phyloP scores from a whole-genome alignment of 805 yeast genomes.

The Wickerhamomyces queroliae region DNA sequence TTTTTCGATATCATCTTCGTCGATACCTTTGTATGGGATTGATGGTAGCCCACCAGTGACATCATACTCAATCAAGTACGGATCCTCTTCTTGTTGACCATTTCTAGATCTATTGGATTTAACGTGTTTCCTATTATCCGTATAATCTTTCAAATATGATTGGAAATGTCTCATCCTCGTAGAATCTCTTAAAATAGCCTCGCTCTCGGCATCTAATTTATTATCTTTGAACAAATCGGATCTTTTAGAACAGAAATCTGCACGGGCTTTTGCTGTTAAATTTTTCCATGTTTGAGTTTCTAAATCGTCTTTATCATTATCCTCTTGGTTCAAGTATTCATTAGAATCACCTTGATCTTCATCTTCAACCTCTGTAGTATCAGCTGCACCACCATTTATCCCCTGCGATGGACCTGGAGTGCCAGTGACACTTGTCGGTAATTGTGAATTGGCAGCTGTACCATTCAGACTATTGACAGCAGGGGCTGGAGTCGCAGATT shows the following conservation, averaged over 20 bases:
- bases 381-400: slow-evolving; percentile 6
- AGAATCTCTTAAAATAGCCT: slow-evolving; percentile 63
- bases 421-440: background rate
- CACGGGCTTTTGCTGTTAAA: slow-evolving; percentile 73
- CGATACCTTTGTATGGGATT: slow-evolving; percentile 45
- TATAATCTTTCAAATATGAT: slow-evolving; percentile 24
- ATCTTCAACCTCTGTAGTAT: slow-evolving; percentile 22
- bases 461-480: slow-evolving; percentile 1
- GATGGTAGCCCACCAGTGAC: slow-evolving; percentile 76
- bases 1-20: slow-evolving; percentile 37
- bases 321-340: slow-evolving; percentile 41
- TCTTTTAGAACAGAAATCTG: slow-evolving; percentile 66
- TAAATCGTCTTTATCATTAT: slow-evolving; percentile 60
- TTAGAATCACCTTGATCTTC: slow-evolving; percentile 34
- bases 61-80: slow-evolving; percentile 77
- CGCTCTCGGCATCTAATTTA: slow-evolving; percentile 57
- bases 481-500: slow-evolving; percentile 2
- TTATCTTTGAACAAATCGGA: slow-evolving; percentile 57
- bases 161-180: slow-evolving; percentile 57
- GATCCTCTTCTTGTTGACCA: slow-evolving; percentile 35
- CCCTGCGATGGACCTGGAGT: slow-evolving; percentile 3
- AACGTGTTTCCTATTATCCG: slow-evolving; percentile 27
- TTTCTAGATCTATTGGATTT: background rate
- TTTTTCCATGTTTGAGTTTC: slow-evolving; percentile 82
- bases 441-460: background rate